Conservation (phyloP, 306 rosid genomes). For the Crataegus laevigata region DNA sequence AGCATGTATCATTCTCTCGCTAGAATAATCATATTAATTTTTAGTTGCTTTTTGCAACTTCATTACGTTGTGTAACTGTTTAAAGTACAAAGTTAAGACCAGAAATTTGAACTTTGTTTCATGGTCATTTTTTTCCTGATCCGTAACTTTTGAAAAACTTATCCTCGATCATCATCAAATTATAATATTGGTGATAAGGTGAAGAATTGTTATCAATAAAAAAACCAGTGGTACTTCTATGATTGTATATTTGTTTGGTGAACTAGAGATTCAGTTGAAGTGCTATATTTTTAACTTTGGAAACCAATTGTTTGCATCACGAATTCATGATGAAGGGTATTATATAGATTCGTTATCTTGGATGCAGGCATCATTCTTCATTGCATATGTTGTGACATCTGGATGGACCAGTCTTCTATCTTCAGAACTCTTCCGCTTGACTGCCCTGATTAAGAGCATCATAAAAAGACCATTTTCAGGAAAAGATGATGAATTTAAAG, state of each 20-base stretch:
- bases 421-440: constrained; percentile 55
- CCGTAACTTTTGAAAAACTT: neutral
- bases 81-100: neutral
- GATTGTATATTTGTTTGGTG: neutral
- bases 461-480: constrained; percentile 26
- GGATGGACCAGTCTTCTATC: constrained; percentile 56
- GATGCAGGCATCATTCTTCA: constrained; percentile 82
- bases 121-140: neutral
- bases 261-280: neutral
- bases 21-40: constrained; percentile 1
- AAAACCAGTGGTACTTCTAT: neutral
- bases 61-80: neutral
- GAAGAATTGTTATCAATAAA: neutral
- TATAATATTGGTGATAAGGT: neutral
- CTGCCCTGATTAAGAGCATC: constrained; percentile 34
- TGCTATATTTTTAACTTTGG: neutral
- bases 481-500: constrained; percentile 37
- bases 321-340: neutral
- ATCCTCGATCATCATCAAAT: neutral
- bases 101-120: neutral
- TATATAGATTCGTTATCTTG: constrained; percentile 3
- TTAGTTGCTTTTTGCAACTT: neutral
- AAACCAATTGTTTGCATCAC: neutral
- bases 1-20: neutral
- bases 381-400: constrained; percentile 53